A percentile compares a stretch with the other conserved stretches of the same genome.
Conservation (phyloP, 352 stramenopile genomes). For the Vaucheria bursata region DNA sequence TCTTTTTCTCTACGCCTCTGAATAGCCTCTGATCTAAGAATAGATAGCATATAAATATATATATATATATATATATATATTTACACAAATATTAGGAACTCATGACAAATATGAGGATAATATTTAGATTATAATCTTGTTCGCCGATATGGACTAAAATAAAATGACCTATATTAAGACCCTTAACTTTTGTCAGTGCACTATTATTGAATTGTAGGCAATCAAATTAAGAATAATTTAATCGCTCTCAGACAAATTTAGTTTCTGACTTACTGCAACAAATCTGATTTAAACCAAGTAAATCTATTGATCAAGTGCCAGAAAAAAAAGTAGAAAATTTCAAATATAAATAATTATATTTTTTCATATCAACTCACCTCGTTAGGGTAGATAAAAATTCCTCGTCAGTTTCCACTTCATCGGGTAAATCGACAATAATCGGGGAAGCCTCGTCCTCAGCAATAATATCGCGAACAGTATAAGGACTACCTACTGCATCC, state of each 20-base stretch:
- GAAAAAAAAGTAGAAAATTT: background rate
- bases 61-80: too few species aligned
- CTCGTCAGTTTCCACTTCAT: background rate
- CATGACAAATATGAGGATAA: background rate
- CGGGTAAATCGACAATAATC: constrained; percentile 6
- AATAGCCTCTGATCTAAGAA: constrained; percentile 23
- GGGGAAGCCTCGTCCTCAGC: constrained; percentile 14
- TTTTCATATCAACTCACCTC: background rate
- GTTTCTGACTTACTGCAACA: background rate
- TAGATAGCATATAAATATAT: constrained; percentile 19
- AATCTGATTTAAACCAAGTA: background rate
- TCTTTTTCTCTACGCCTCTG: constrained; percentile 15
- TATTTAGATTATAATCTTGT: background rate
- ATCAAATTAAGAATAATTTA: background rate
- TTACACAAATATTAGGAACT: background rate
- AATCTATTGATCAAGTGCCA: background rate
- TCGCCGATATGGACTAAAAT: background rate
- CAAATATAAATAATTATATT: background rate
- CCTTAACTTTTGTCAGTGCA: constrained; percentile 1
- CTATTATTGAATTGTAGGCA: background rate
- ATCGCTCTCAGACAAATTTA: background rate
- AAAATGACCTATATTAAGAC: background rate
- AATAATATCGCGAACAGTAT: background rate
- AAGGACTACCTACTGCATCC: background rate
- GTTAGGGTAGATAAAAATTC: background rate